These are phyloP conservation scores for Ormosia semicastrata DNA, from an alignment of 306 rosid genomes.

Conservation along the genomic window DNA sequence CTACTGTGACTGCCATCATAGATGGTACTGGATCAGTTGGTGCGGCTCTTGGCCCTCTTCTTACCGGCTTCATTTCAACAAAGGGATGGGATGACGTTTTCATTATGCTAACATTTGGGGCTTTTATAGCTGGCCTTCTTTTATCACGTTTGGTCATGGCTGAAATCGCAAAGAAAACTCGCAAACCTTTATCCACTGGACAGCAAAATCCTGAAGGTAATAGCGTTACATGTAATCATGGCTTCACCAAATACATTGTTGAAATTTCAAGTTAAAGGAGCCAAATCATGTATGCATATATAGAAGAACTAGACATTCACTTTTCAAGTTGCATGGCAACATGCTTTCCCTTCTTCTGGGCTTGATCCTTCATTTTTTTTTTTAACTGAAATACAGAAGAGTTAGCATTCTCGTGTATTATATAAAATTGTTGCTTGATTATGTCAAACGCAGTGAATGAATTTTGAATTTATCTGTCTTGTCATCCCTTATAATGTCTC, in stretches of 20 bases:
- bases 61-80: slow-evolving; percentile 72
- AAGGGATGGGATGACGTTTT: slow-evolving; percentile 78
- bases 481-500: background rate
- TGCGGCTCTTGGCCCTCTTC: slow-evolving; percentile 88
- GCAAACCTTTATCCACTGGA: slow-evolving; percentile 33
- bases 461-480: background rate
- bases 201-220: slow-evolving; percentile 53
- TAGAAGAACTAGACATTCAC: background rate
- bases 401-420: background rate
- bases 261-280: background rate
- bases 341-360: background rate
- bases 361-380: background rate
- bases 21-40: slow-evolving; percentile 92
- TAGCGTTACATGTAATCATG: background rate
- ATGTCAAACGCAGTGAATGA: background rate
- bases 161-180: slow-evolving; percentile 52
- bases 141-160: slow-evolving; percentile 57
- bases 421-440: background rate
- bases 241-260: background rate
- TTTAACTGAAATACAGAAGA: background rate
- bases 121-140: slow-evolving; percentile 70
- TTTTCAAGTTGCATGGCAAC: background rate
- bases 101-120: slow-evolving; percentile 58
- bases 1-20: slow-evolving; percentile 83
- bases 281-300: background rate